Evolutionary conservation across 1,284 basidiomycete species (phyloP), one percentile per base, ranked within the genome.

Genomic region (Albatrellus sp.): DNA sequence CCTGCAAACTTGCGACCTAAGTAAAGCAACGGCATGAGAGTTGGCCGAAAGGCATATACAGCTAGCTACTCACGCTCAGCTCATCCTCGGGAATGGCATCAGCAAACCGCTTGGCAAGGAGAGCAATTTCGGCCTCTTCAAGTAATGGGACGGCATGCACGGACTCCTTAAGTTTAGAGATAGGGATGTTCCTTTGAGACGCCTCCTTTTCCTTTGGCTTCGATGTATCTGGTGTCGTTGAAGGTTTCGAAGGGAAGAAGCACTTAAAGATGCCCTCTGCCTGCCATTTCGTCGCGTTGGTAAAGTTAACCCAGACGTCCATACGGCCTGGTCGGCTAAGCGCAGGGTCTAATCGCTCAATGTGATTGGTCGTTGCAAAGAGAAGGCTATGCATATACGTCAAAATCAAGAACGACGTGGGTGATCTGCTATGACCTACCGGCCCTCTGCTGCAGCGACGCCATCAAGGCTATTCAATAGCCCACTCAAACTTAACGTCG

Each of bases 271-370:
- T 86, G 43, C 83, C 85, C 62, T 88, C 84, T 20, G 86, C 87
- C 57, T 90, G 87, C 77, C 79, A 83, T 57, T 83, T 87, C 6
- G 81, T 87, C 7, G 88, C 87, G 55, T 89, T 80, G 47, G 81
- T 82, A 63, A 89, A 89, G 66, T 89, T 86, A 33, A 88, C 73
- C 85, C 86, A 88, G 12, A 89, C 86, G 54, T 89, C 85, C 84
- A 88, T 87, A 43, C 85, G 80, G 45, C 85, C 85, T 30, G 84
- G 83, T 17, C 83, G 73, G 60, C 79, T 84, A 38, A 88, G 67
- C 13, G 84, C 84, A 40, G 86, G 85, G 59, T 89, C 86, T 40
- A 89, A 71, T 44, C 86, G 81, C 60, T 89, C 85, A 54, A 89
- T 87, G 57, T 89, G 85, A 61, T 89, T 89, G 9, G 84, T 88